Evolutionary conservation across 169 alveolate genomes (phyloP).

Genomic region (Cryptosporidium tyzzeri): DNA sequence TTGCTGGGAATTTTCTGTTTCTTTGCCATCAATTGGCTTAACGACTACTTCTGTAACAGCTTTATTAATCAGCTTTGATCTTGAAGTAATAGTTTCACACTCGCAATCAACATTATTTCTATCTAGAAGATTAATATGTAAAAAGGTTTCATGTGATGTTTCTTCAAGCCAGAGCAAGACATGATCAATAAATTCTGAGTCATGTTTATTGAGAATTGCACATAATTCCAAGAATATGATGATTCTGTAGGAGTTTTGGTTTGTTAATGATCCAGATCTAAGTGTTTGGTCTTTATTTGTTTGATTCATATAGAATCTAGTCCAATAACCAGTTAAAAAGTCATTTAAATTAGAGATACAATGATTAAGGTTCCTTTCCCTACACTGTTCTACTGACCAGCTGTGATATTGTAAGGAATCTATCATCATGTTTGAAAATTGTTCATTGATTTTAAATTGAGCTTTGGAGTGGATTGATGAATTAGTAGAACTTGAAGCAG

Average conservation of each 20-base stretch:
- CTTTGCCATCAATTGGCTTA: neutral
- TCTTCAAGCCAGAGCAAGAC: neutral
- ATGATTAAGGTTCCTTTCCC: neutral
- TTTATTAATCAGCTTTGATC: conserved; percentile 8
- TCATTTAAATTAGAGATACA: neutral
- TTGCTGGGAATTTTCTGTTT: neutral
- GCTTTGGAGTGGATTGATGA: conserved; percentile 1
- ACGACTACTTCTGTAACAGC: neutral
- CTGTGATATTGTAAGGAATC: conserved; percentile 20
- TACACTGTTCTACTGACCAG: conserved; percentile 41
- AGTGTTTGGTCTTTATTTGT: neutral
- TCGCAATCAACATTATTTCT: neutral
- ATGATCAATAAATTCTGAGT: conserved; percentile 11
- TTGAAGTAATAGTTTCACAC: neutral
- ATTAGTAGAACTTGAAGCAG: neutral
- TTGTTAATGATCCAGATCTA: neutral
- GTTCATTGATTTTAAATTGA: conserved; percentile 9
- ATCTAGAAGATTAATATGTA: neutral
- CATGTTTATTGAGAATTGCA: conserved; percentile 2
- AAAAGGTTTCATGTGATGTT: conserved; percentile 21
- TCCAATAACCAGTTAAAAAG: conserved; percentile 24
- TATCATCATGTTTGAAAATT: conserved; percentile 42
- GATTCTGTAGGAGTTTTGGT: neutral
- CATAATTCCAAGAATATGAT: conserved; percentile 14
- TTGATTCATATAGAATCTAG: conserved; percentile 13